Evolutionary conservation across 1,284 basidiomycete species (phyloP).

Genomic region (Trichosporon sp.): DNA sequence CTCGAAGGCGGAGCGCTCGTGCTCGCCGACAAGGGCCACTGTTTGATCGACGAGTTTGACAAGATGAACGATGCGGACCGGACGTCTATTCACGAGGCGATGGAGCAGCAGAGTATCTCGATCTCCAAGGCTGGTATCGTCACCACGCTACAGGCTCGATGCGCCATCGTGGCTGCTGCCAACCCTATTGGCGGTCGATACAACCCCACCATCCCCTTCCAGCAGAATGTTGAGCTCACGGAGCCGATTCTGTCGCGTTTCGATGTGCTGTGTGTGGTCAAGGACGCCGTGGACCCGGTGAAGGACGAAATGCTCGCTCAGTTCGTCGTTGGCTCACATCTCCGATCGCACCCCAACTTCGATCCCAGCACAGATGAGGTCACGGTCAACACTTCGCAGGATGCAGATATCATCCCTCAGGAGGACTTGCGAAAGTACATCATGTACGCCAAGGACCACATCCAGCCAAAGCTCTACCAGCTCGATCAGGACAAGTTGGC

Average conservation of each 20-base stretch:
- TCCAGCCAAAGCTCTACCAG: slow-evolving; percentile 86
- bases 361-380: slow-evolving; percentile 76
- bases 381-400: slow-evolving; percentile 77
- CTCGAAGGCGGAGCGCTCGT: slow-evolving; percentile 96
- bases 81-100: slow-evolving; percentile 98
- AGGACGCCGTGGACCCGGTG: slow-evolving; percentile 93
- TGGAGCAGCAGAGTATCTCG: slow-evolving; percentile 99
- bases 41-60: slow-evolving; percentile 98
- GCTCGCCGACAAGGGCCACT: slow-evolving; percentile 96
- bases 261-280: slow-evolving; percentile 96
- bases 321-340: slow-evolving; percentile 94
- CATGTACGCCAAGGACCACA: slow-evolving; percentile 93
- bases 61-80: slow-evolving; percentile 99
- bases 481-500: slow-evolving; percentile 94
- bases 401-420: slow-evolving; percentile 94
- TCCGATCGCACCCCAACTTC: slow-evolving; percentile 90
- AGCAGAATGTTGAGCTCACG: slow-evolving; percentile 97
- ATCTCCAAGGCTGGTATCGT: slow-evolving; percentile 99
- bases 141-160: slow-evolving; percentile 91
- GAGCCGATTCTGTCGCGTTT: slow-evolving; percentile 99
- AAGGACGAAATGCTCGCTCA: slow-evolving; percentile 93
- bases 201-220: slow-evolving; percentile 95
- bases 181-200: slow-evolving; percentile 95
- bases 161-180: slow-evolving; percentile 94
- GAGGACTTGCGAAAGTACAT: slow-evolving; percentile 97